phyloP scores from a whole-genome alignment of 192 early-diverging fungal species.

The Podila verticillata region DNA sequence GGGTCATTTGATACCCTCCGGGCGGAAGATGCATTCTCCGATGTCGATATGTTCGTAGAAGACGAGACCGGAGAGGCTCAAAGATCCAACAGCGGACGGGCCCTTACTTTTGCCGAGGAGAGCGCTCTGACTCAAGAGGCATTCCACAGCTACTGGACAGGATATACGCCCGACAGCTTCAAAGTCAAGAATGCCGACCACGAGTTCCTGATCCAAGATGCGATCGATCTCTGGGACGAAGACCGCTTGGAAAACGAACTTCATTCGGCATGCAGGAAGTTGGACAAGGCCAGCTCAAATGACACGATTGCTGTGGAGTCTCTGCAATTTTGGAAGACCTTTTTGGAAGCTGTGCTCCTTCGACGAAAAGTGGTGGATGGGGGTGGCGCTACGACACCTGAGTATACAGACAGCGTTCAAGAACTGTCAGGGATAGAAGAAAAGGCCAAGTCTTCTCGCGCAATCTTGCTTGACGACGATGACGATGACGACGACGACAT shows the following conservation, averaged over 20 bases:
- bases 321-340: conserved; percentile 46
- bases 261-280: conserved; percentile 38
- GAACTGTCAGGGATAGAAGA: not conserved
- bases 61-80: conserved; percentile 33
- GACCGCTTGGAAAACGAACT: conserved; percentile 37
- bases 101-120: conserved; percentile 19
- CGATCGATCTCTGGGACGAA: conserved; percentile 44
- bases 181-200: conserved; percentile 43
- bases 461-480: conserved; percentile 36
- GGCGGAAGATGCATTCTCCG: conserved; percentile 13
- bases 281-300: conserved; percentile 56
- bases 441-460: conserved; percentile 20
- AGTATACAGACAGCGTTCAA: not conserved
- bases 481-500: conserved; percentile 18
- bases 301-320: conserved; percentile 46
- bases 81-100: conserved; percentile 1
- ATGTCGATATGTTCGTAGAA: conserved; percentile 30
- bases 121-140: conserved; percentile 13
- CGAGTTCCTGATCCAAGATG: conserved; percentile 44
- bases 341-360: conserved; percentile 43
- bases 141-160: conserved; percentile 49
- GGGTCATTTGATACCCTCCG: conserved; percentile 18
- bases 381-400: not conserved
- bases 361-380: not conserved
- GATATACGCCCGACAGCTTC: conserved; percentile 35